Base-by-base conservation (phyloP, 495 filamentous ascomycete genomes). In the Daldinia childiae region DNA sequence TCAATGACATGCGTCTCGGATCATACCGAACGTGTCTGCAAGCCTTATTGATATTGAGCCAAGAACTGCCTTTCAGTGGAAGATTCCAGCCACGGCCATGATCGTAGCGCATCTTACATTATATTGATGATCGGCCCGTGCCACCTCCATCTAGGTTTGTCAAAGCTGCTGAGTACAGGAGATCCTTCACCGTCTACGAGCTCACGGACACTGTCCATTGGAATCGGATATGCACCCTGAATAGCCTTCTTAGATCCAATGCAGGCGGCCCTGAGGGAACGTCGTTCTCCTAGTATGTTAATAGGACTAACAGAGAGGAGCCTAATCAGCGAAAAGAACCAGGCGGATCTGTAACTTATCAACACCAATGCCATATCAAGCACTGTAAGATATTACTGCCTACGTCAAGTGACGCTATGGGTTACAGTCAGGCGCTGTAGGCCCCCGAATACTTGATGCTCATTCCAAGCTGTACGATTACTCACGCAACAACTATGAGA, bases 11-110 rank as follows among this genome's bases (percentile, higher is more conserved):
- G 54, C 24, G 30, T 56, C 51, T 65, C 70, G 65, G 62, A 8
- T 66, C 39, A 50, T 48, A 17, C 65, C 65, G 70, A 69, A 57
- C 41, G 66, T 69, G 62, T 58, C 66, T 62, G 52, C 50, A 66
- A 62, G 61, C 71, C 66, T 58, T 73, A 41, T 55, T 66, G 60
- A 72, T 69, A 69, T 66, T 62, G 30, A 24, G 9, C 45, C 19
- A n/a, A 43, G 26, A 19, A 55, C 26, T 36, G 19, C 34, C 27
- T 43, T 24, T 27, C 15, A 41, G 39, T 38, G 14, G 58, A n/a
- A 9, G 29, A 15, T 8, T 12, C 34, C 58, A 54, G 59, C 36
- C 54, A 32, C 60, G 6, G 12, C 6, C 34, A 7, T 14, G 62
- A 52, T 21, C 64, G 62, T 57, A 69, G 50, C 9, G 66, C n/a